Conservation (phyloP, 495 filamentous ascomycete genomes). For the Trichoderma gamsii region DNA sequence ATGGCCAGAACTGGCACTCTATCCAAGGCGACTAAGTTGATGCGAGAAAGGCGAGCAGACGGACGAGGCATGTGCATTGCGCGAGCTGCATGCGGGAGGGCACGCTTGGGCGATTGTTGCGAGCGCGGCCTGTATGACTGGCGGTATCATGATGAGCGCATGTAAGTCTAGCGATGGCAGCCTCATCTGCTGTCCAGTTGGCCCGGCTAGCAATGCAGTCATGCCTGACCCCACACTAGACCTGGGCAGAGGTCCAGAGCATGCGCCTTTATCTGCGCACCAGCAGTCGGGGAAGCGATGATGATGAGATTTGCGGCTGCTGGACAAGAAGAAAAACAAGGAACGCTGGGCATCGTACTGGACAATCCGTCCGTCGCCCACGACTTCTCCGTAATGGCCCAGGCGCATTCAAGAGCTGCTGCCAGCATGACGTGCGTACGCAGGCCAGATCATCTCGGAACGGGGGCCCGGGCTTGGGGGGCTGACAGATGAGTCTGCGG, state of each 20-base stretch:
- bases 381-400: not conserved
- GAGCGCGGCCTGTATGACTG: not conserved
- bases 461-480: not conserved
- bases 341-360: not conserved
- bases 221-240: conserved; percentile 8
- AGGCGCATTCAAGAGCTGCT: not conserved
- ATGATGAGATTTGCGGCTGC: not conserved
- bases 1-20: not conserved
- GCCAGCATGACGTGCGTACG: conserved; percentile 7
- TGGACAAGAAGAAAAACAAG: not conserved
- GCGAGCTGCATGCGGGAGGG: not conserved
- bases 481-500: conserved; percentile 8
- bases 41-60: not conserved
- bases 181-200: not conserved
- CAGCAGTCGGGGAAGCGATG: not conserved
- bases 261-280: conserved; percentile 1
- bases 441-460: conserved; percentile 3
- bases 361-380: too few species aligned
- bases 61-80: not conserved
- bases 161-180: not conserved
- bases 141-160: not conserved
- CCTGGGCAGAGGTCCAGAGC: not conserved
- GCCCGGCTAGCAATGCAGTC: not conserved
- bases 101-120: not conserved
- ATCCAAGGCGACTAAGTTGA: not conserved